phyloP scores from a whole-genome alignment of 2,329 filamentous ascomycete genomes.

The Ilyonectria robusta region DNA sequence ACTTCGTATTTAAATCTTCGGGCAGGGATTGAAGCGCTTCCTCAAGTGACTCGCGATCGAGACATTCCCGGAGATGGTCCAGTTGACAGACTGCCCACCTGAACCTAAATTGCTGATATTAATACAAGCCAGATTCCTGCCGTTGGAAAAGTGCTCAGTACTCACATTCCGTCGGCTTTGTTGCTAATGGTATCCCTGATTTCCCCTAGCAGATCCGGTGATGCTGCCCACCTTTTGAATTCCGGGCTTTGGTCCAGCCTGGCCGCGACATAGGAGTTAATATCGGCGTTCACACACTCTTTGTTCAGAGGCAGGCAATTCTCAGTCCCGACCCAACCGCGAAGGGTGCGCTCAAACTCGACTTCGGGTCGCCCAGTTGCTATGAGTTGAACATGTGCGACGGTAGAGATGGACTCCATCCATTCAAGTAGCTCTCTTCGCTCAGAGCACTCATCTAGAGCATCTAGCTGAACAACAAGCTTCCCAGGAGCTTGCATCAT shows the following conservation, averaged over 20 bases:
- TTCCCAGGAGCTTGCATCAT: slow-evolving; percentile 43
- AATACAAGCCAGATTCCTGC: neutral
- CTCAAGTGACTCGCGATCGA: slow-evolving; percentile 22
- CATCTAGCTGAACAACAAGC: slow-evolving; percentile 38
- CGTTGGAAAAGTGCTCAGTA: neutral
- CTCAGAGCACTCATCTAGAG: slow-evolving; percentile 42
- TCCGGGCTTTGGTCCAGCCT: slow-evolving; percentile 31
- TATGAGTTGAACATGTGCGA: slow-evolving; percentile 27
- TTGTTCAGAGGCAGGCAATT: slow-evolving; percentile 38
- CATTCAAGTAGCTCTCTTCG: slow-evolving; percentile 37
- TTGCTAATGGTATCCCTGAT: slow-evolving; percentile 33
- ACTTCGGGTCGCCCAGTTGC: slow-evolving; percentile 38
- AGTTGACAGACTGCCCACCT: slow-evolving; percentile 48
- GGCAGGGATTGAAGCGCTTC: slow-evolving; percentile 36
- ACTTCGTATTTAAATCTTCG: slow-evolving; percentile 39
- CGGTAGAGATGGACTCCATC: slow-evolving; percentile 26
- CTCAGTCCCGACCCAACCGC: slow-evolving; percentile 22
- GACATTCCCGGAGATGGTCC: slow-evolving; percentile 41
- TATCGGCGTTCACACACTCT: slow-evolving; percentile 32
- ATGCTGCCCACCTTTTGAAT: slow-evolving; percentile 36
- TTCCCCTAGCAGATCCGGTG: slow-evolving; percentile 18
- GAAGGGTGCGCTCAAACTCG: slow-evolving; percentile 31
- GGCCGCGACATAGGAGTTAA: slow-evolving; percentile 31
- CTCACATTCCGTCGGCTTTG: slow-evolving; percentile 50
- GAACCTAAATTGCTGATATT: slow-evolving; percentile 37